Base-by-base conservation (phyloP, 371 early-diverging fungal species). In the Apophysomyces trapeziformis region DNA sequence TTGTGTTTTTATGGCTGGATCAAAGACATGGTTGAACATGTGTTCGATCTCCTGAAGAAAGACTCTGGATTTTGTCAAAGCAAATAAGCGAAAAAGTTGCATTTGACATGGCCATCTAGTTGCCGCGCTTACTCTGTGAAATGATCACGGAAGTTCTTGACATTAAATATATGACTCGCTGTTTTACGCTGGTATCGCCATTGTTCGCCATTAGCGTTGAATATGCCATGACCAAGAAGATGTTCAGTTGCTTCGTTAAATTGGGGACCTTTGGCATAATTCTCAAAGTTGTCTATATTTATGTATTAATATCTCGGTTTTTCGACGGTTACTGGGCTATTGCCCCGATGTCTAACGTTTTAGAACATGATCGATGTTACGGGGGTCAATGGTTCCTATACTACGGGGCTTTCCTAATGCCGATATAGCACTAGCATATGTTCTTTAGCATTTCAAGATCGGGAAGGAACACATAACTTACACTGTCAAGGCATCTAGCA, bases 191-290 rank as follows among this genome's bases (percentile, higher is more conserved):
- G 87, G 58, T 72, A 72, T 57, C 70, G 75, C 90, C 90, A 90
- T 6, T 74, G 37, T 14, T 80, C 74, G 14, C 90, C 90, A 69
- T 89, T 87, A 26, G 76, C 74, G 71, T 83, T 80, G 72, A 91
- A 90, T 67, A 91, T 90, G 32, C 89, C 90, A 64, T 89, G 74
- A 38, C 90, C 90, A 32, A 90, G 75, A 5, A 88, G 54, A 36
- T 84, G 78, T 6, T 68, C 43, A 63, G 75, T 46, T 16, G 68
- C 66, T 26, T 67, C 65, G 45, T 78, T 66, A 26, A 78, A 67
- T 12, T 73, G 65, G 6, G 75, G 67, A 12, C 82, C 83, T 68
- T 85, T 87, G 47, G 64, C 68, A 38, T 84, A 87, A 65, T 81
- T 26, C 32, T 26, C 32, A 26, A 26, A 26, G 3, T 26, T 26